A percentile compares a stretch with the other conserved stretches of the same genome.
phyloP scores from a whole-genome alignment of 2,329 filamentous ascomycete genomes.

The Hymenoscyphus infarciens region DNA sequence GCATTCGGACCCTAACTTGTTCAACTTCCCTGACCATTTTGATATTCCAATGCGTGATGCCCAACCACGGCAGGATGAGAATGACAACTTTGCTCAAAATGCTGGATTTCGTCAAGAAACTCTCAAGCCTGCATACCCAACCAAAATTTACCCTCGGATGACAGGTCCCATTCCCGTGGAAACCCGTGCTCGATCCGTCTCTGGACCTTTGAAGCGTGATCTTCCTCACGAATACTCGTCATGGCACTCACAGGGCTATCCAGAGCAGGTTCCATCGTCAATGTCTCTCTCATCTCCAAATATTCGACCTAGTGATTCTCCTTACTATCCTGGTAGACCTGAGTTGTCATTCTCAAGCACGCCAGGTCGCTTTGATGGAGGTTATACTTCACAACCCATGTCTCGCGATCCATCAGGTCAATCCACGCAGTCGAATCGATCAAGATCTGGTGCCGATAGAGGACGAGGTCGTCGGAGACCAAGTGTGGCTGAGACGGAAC shows the following conservation, averaged over 20 bases:
- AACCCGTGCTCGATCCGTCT: constrained; percentile 1
- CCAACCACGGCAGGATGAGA: background rate
- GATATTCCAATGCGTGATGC: constrained; percentile 5
- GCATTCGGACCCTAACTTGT: constrained; percentile 8
- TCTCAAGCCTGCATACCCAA: constrained; percentile 11
- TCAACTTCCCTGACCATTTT: constrained; percentile 3
- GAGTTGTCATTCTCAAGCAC: constrained; percentile 41
- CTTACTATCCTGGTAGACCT: constrained; percentile 36
- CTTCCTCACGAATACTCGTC: constrained; percentile 19
- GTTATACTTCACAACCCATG: constrained; percentile 50
- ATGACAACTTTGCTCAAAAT: background rate
- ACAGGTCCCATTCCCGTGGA: constrained; percentile 28
- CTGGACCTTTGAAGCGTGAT: constrained; percentile 13
- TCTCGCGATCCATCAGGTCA: constrained; percentile 44
- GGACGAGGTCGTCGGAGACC: constrained; percentile 13
- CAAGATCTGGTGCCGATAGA: background rate
- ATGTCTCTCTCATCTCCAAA: constrained; percentile 25
- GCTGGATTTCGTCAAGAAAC: background rate
- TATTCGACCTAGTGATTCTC: constrained; percentile 15
- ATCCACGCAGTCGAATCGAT: constrained; percentile 30
- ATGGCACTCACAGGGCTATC: constrained; percentile 23
- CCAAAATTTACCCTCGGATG: constrained; percentile 25
- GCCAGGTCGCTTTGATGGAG: constrained; percentile 28
- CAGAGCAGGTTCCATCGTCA: constrained; percentile 12
- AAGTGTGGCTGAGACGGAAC: constrained; percentile 32